Conservation (phyloP, 768 basidiomycete genomes). For the Termitomyces sp. region DNA sequence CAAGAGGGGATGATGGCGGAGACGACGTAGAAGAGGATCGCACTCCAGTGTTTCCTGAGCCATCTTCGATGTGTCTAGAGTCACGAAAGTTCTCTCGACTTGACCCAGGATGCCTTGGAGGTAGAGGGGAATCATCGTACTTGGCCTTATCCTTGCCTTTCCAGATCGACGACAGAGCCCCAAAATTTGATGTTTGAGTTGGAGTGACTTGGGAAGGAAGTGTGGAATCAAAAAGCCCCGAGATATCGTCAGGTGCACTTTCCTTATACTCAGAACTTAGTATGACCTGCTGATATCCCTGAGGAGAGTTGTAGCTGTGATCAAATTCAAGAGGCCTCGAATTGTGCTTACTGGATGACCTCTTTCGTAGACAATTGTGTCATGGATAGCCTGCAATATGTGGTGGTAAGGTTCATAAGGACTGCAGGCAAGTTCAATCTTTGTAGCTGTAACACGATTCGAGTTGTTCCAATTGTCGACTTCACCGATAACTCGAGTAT, state of each 20-base stretch:
- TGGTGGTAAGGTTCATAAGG: neutral
- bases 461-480: neutral
- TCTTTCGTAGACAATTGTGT: neutral
- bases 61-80: neutral
- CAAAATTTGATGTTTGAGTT: neutral
- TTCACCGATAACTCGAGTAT: constrained; percentile 2
- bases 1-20: neutral
- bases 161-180: neutral
- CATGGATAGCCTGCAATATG: neutral
- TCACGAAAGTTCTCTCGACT: neutral
- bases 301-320: neutral
- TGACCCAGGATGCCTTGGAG: neutral
- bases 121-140: neutral
- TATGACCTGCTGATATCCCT: neutral
- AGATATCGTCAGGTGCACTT: neutral
- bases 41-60: neutral
- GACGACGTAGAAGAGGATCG: neutral
- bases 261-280: neutral
- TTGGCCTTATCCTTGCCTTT: neutral
- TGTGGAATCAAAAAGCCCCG: neutral
- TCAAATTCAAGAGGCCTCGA: neutral
- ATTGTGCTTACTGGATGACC: neutral
- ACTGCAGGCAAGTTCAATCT: neutral
- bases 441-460: neutral
- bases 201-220: neutral